Conservation (phyloP, 306 rosid species). For the Medicago arabica region DNA sequence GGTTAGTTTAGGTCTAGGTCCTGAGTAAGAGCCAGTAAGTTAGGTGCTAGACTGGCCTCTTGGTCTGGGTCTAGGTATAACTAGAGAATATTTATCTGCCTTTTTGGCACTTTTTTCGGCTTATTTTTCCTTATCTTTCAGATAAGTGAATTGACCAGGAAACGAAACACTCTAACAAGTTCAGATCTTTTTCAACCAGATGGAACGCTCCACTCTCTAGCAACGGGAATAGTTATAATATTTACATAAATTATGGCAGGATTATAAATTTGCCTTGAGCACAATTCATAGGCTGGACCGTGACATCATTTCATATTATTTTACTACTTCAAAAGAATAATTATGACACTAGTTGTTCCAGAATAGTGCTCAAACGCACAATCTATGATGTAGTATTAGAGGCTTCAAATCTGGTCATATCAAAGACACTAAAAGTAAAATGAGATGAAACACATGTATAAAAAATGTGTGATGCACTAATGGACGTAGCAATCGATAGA, state of each 20-base stretch:
- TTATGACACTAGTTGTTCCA: slow-evolving; percentile 29
- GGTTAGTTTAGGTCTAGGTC: too few species aligned
- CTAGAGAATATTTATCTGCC: too few species aligned
- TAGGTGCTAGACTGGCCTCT: too few species aligned
- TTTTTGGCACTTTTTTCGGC: too few species aligned
- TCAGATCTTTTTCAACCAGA: neutral
- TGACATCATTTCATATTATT: slow-evolving; percentile 12
- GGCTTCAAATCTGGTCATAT: slow-evolving; percentile 11
- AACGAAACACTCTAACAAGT: too few species aligned
- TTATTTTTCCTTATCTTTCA: too few species aligned
- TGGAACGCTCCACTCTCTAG: neutral
- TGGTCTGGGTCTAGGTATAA: too few species aligned
- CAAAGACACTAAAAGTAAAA: slow-evolving; percentile 16
- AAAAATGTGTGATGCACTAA: slow-evolving; percentile 9
- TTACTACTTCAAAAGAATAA: slow-evolving; percentile 13
- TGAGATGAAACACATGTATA: neutral
- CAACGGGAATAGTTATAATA: slow-evolving; percentile 17
- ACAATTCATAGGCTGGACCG: neutral
- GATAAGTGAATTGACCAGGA: too few species aligned
- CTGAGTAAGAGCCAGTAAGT: too few species aligned
- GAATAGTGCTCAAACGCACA: slow-evolving; percentile 32
- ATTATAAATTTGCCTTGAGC: neutral
- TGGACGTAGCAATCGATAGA: slow-evolving; percentile 30
- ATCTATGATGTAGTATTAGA: neutral
- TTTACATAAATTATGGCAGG: slow-evolving; percentile 10